Percentiles rank a stretch among this genome's conserved stretches.
These are phyloP conservation scores for Rhizopogon vulgaris DNA, from an alignment of 768 basidiomycete genomes.

Conservation along the genomic window DNA sequence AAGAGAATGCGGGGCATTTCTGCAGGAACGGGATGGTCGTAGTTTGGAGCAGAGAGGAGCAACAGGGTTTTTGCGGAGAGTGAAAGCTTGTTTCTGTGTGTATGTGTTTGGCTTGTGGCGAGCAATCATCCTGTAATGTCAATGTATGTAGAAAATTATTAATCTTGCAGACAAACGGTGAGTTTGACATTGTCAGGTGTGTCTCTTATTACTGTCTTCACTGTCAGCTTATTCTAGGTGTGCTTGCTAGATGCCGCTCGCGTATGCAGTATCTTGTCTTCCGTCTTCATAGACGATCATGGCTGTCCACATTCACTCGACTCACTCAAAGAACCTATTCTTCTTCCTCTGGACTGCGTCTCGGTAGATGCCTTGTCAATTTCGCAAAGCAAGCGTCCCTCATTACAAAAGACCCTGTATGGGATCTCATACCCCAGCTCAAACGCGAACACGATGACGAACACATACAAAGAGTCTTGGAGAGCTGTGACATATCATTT, in stretches of 20 bases:
- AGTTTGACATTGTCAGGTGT: no score
- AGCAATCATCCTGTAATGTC: no score
- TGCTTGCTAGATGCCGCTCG: conserved; percentile 8
- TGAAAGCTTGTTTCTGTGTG: conserved; percentile 22
- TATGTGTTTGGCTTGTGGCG: conserved; percentile 33
- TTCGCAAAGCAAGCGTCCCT: conserved; percentile 29
- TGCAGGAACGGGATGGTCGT: conserved; percentile 9
- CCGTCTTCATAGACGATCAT: conserved; percentile 4
- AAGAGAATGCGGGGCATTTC: conserved; percentile 79
- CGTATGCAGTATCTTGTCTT: conserved; percentile 16
- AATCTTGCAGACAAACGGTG: no score
- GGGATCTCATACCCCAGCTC: conserved; percentile 34
- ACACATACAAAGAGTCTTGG: conserved; percentile 18
- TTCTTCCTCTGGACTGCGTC: conserved; percentile 17
- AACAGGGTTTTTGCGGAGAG: conserved; percentile 20
- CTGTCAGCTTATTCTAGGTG: neutral
- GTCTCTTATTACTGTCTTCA: neutral
- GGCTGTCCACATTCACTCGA: neutral
- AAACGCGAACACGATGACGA: conserved; percentile 9
- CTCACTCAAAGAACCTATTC: conserved; percentile 6
- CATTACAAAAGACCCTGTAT: conserved; percentile 35
- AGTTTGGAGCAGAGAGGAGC: conserved; percentile 17
- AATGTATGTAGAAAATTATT: no score
- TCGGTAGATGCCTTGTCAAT: conserved; percentile 14
- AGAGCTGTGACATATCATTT: conserved; percentile 25